Percentiles rank a stretch among this genome's conserved stretches.
Conservation (phyloP, 345 rosid species). For the Pseudoturritis turrita region DNA sequence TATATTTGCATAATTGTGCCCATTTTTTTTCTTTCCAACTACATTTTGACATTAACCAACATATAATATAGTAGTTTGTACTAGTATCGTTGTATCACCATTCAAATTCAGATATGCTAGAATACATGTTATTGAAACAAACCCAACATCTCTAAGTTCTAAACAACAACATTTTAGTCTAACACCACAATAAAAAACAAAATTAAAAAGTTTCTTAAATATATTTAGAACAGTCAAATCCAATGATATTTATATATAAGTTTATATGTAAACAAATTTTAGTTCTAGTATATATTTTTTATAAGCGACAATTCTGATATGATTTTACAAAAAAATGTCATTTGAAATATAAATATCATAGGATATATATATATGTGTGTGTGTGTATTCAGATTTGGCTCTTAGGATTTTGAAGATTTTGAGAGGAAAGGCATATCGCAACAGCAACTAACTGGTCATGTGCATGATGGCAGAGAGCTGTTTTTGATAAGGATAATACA, state of each 20-base stretch:
- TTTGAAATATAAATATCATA: background rate
- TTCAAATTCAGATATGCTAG: background rate
- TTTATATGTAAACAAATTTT: background rate
- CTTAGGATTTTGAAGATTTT: background rate
- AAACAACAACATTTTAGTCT: background rate
- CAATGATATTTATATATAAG: too few relatives aligned
- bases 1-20: background rate
- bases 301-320: background rate
- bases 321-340: background rate
- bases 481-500: background rate
- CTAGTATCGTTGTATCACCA: background rate
- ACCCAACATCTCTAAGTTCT: too few relatives aligned
- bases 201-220: too few relatives aligned
- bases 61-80: background rate
- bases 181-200: too few relatives aligned
- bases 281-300: background rate
- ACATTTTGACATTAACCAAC: background rate
- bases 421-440: background rate
- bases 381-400: background rate
- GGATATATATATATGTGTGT: background rate
- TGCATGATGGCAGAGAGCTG: constrained; percentile 16
- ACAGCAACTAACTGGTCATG: constrained; percentile 8
- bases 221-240: too few relatives aligned
- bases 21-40: background rate
- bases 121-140: background rate